A percentile compares a stretch with the other conserved stretches of the same genome.
Evolutionary conservation across 768 basidiomycete genomes (phyloP).

Genomic region (Amylocystis lapponica): DNA sequence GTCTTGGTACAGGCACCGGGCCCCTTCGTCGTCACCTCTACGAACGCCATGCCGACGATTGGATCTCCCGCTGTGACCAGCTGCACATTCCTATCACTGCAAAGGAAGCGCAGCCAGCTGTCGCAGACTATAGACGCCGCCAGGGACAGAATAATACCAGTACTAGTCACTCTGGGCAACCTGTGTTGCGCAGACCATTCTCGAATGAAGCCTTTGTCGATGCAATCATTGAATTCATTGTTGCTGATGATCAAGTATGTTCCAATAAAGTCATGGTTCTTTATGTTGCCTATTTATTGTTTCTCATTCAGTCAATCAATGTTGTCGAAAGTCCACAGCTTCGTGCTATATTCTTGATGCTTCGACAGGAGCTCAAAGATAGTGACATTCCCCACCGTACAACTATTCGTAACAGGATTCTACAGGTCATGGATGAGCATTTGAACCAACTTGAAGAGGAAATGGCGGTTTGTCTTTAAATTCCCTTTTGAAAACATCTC

Average conservation of each 20-base stretch:
- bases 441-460: background rate
- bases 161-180: background rate
- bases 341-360: slow-evolving; percentile 21
- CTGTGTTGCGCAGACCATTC: slow-evolving; percentile 1
- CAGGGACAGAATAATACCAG: background rate
- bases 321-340: slow-evolving; percentile 23
- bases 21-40: slow-evolving; percentile 2
- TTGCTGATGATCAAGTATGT: slow-evolving; percentile 22
- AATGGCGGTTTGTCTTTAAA: background rate
- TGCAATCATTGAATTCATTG: slow-evolving; percentile 21
- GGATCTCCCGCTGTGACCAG: slow-evolving; percentile 18
- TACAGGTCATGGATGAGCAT: slow-evolving; percentile 2
- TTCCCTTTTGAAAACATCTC: background rate
- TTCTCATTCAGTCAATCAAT: slow-evolving; percentile 22
- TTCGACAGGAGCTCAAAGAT: slow-evolving; percentile 18
- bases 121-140: slow-evolving; percentile 5
- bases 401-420: slow-evolving; percentile 2
- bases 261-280: background rate
- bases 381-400: slow-evolving; percentile 25
- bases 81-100: slow-evolving; percentile 18
- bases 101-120: slow-evolving; percentile 7
- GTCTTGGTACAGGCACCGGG: background rate
- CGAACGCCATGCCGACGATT: slow-evolving; percentile 14
- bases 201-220: slow-evolving; percentile 25
- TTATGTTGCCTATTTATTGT: background rate